Conservation (phyloP, 1,139 yeast species). For the Suhomyces maxii region DNA sequence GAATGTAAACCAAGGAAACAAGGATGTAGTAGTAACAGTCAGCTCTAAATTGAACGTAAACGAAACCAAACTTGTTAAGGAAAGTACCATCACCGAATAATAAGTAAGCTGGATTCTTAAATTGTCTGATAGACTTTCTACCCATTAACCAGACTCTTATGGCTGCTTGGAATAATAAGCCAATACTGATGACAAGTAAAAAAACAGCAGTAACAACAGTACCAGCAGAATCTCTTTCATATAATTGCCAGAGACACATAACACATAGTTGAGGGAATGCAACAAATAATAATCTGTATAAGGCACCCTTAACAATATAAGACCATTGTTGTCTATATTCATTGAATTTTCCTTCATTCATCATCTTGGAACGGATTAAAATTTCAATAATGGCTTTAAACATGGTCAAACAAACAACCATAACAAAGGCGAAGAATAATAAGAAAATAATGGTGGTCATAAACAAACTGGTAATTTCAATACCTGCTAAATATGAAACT, state of each 20-base stretch:
- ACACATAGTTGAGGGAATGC: conserved; percentile 86
- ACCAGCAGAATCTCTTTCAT: conserved; percentile 81
- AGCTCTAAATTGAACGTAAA: conserved; percentile 89
- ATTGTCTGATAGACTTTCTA: conserved; percentile 64
- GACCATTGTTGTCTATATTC: conserved; percentile 84
- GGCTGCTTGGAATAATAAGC: conserved; percentile 72
- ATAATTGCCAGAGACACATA: conserved; percentile 86
- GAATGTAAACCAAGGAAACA: conserved; percentile 61
- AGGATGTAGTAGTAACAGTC: conserved; percentile 81
- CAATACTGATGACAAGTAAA: conserved; percentile 55
- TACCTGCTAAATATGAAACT: conserved; percentile 79
- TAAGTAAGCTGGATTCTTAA: conserved; percentile 90
- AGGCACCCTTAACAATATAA: conserved; percentile 78
- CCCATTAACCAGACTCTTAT: conserved; percentile 71
- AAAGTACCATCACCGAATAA: conserved; percentile 81
- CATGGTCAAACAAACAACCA: conserved; percentile 62
- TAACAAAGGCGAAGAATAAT: conserved; percentile 71
- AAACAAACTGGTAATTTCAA: conserved; percentile 83
- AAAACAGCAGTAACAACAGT: conserved; percentile 76
- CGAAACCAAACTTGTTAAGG: conserved; percentile 86
- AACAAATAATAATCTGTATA: conserved; percentile 76
- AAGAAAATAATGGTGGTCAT: conserved; percentile 85
- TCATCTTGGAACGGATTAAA: conserved; percentile 56
- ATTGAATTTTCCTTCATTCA: conserved; percentile 65
- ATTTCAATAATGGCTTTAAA: conserved; percentile 79